Conservation (phyloP, 768 basidiomycete species). For the Boletus coccyginus region DNA sequence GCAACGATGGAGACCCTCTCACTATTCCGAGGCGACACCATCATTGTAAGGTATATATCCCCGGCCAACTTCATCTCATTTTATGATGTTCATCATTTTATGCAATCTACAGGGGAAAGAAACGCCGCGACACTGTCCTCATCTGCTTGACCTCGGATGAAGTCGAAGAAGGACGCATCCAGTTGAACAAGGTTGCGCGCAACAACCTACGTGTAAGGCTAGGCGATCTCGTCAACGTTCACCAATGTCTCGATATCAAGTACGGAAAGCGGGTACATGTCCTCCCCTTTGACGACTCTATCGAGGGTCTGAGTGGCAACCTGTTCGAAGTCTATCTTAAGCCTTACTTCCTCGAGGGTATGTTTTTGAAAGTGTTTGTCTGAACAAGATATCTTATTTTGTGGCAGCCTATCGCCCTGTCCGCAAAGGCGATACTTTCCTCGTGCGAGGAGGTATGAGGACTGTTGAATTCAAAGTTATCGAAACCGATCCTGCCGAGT, state of each 20-base stretch:
- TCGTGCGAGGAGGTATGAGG: constrained; percentile 97
- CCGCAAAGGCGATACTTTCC: constrained; percentile 98
- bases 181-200: constrained; percentile 99
- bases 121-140: constrained; percentile 95
- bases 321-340: constrained; percentile 98
- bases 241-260: constrained; percentile 96
- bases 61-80: not conserved
- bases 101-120: constrained; percentile 72
- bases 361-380: constrained; percentile 12
- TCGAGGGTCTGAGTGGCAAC: constrained; percentile 97
- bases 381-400: not conserved
- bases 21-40: constrained; percentile 96
- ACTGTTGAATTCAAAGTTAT: constrained; percentile 99
- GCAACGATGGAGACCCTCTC: constrained; percentile 93
- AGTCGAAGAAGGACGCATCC: constrained; percentile 97
- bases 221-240: constrained; percentile 93
- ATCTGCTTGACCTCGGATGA: constrained; percentile 95
- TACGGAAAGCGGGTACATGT: constrained; percentile 98
- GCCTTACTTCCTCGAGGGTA: constrained; percentile 97
- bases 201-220: constrained; percentile 98
- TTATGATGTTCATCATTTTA: constrained; percentile 1
- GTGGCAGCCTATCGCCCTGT: constrained; percentile 83
- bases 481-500: constrained; percentile 96
- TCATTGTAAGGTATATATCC: constrained; percentile 77
- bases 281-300: constrained; percentile 96